Evolutionary conservation across 148 eudicot genomes (phyloP).

Genomic region (Gaultheria prostrata): DNA sequence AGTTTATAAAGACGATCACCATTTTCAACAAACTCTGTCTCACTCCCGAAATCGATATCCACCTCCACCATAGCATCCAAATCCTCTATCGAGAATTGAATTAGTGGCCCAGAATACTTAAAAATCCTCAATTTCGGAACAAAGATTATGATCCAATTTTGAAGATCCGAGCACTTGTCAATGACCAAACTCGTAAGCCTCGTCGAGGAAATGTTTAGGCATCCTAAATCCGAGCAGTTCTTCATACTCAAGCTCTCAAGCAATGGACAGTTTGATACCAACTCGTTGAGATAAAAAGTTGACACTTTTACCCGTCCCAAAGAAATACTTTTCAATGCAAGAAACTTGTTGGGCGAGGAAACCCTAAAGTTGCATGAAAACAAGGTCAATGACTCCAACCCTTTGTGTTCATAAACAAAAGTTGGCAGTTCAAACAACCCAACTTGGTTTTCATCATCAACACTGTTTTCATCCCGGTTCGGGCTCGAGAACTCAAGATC

Average conservation of each 20-base stretch:
- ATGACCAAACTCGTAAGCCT: constrained; percentile 26
- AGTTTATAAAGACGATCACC: constrained; percentile 15
- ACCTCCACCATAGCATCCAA: constrained; percentile 19
- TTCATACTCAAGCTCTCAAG: constrained; percentile 28
- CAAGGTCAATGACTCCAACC: constrained; percentile 26
- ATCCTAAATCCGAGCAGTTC: constrained; percentile 21
- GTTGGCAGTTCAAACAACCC: constrained; percentile 20
- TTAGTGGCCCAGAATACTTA: constrained; percentile 28
- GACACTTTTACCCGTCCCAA: constrained; percentile 27
- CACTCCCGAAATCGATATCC: constrained; percentile 20
- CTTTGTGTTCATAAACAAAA: constrained; percentile 14
- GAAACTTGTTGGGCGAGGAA: background rate
- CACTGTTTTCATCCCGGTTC: background rate
- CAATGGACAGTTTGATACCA: constrained; percentile 18
- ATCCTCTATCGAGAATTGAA: background rate
- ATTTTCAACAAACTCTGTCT: constrained; percentile 1
- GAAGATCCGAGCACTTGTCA: constrained; percentile 27
- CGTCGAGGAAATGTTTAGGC: constrained; percentile 6
- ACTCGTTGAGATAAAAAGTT: background rate
- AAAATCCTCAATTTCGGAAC: constrained; percentile 21
- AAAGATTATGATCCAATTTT: background rate
- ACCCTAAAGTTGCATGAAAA: constrained; percentile 21
- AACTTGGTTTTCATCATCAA: background rate
- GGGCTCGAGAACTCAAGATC: constrained; percentile 37
- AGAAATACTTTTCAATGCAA: constrained; percentile 19